Evolutionary conservation across 805 yeast species (phyloP), one percentile per base, ranked within the genome.

Genomic region (Myxozyma neglecta): DNA sequence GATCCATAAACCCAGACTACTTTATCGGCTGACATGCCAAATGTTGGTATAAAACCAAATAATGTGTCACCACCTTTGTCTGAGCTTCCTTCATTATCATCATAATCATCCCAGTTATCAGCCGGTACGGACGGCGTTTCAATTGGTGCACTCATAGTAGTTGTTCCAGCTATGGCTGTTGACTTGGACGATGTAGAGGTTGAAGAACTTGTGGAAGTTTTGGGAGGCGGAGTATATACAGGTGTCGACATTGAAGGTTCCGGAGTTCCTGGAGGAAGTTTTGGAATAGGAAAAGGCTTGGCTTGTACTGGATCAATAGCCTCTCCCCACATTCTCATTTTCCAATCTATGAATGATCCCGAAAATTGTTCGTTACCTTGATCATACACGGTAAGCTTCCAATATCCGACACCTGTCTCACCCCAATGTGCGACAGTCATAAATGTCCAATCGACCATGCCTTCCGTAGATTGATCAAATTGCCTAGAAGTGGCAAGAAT

Each of bases 351-450:
- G 46, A 94, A 79, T 32, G 48, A 53, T 16, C 76, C 77, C 14
- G 37, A 40, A 29, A 53, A 52, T 18, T 57, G 43, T 18, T 51
- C 52, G 5, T 61, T 64, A 7, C 73, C 77, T 18, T 72, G 74
- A 43, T 76, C 74, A 45, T 50, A 53, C 1, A 92, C 92, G 66
- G 80, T 83, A 18, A 94, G 69, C 42, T 75, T 84, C 99, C 99
- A 94, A 5, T 81, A 84, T 10, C 99, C 99, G 32, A 75, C 74
- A 1, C 92, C 93, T 1, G 71, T 53, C 68, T 87, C 92, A 44
- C 97, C 97, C 97, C 98, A 94, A 73, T 94, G 98, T 0, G 96
- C 97, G n/a, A 94, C 98, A 10, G 93, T 83, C 90, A 92, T 90
- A 71, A 94, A 94, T 1, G 89, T 88, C 99, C 99, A 94, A 68